Conservation (phyloP, 352 stramenopile species). For the Phytophthora citrophthora region DNA sequence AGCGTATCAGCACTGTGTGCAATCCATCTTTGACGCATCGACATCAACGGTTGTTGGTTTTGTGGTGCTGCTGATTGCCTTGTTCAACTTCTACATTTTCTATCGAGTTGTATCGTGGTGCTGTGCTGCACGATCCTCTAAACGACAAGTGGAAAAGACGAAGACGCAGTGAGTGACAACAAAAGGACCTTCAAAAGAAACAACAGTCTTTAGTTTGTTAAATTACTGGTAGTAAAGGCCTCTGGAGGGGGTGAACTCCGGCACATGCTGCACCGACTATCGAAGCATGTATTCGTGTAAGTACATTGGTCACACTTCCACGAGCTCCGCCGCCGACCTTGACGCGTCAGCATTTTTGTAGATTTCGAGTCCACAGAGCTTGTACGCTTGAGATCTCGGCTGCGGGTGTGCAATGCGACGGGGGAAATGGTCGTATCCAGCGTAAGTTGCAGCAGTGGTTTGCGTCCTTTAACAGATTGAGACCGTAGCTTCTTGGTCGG, state of each 20-base stretch:
- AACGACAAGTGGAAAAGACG: slow-evolving; percentile 14
- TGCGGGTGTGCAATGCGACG: slow-evolving; percentile 42
- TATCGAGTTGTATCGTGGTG: slow-evolving; percentile 12
- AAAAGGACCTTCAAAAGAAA: slow-evolving; percentile 17
- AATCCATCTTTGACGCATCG: slow-evolving; percentile 38
- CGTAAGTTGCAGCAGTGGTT: slow-evolving; percentile 47
- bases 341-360: slow-evolving; percentile 45
- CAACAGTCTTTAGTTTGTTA: slow-evolving; percentile 30
- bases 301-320: slow-evolving; percentile 73
- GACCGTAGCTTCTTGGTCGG: slow-evolving; percentile 33
- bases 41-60: slow-evolving; percentile 17
- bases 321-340: slow-evolving; percentile 38
- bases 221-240: slow-evolving; percentile 33
- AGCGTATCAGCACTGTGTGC: slow-evolving; percentile 23
- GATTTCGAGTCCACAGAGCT: slow-evolving; percentile 23
- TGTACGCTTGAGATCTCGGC: slow-evolving; percentile 24
- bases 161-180: slow-evolving; percentile 23
- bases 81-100: slow-evolving; percentile 10
- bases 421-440: slow-evolving; percentile 40
- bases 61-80: slow-evolving; percentile 15
- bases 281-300: slow-evolving; percentile 80
- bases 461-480: slow-evolving; percentile 28
- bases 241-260: slow-evolving; percentile 37
- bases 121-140: slow-evolving; percentile 1
- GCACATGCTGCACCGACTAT: slow-evolving; percentile 75